Evolutionary conservation across 768 basidiomycete genomes (phyloP), one percentile per base, ranked within the genome.

Genomic region (Boletus rubescentipes): DNA sequence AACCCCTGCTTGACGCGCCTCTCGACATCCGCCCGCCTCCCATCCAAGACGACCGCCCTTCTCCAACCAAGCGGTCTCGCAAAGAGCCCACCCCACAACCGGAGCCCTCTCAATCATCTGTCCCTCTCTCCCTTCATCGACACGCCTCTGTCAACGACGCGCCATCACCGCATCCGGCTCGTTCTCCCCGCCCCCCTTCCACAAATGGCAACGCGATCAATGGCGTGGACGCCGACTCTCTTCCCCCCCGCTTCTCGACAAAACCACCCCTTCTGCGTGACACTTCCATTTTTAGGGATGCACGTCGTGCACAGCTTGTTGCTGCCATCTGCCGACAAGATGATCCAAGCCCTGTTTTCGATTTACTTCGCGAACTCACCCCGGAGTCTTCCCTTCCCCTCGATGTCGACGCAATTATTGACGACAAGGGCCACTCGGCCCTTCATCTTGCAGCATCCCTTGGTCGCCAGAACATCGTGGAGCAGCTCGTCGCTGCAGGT

Each of bases 351-450:
- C 67, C 78, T 5, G 77, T 92, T 5, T 67, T 92, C 4, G 81
- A 86, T 44, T 72, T 85, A 26, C 71, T 92, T 20, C 86, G 86
- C 40, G 85, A 86, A 67, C 77, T 87, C 20, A 75, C 81, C 7
- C 75, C 80, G 1, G 67, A 78, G 49, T 64, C 72, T 15, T 65
- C 68, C 21, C 51, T 65, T 16, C 64, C 69, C 7, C 50, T 64
- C 35, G 91, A 94, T 54, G 74, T 92, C 44, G 90, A 98, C 66
- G 78, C 81, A n/a, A 78, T 96, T 38, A 80, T 99, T 38, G 97
- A 99, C 63, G 92, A 97, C 59, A 89, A 93, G 63, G 92, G 93
- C 0, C 97, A 99, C 69, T 93, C 94, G 0, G 89, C 95, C 10
- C 77, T 99, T 14, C 97, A 99, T 68, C 81, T 98, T 57, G 95